These are phyloP conservation scores for Cercospora nicotianae DNA, from an alignment of 2,329 filamentous ascomycete species.

Conservation along the genomic window DNA sequence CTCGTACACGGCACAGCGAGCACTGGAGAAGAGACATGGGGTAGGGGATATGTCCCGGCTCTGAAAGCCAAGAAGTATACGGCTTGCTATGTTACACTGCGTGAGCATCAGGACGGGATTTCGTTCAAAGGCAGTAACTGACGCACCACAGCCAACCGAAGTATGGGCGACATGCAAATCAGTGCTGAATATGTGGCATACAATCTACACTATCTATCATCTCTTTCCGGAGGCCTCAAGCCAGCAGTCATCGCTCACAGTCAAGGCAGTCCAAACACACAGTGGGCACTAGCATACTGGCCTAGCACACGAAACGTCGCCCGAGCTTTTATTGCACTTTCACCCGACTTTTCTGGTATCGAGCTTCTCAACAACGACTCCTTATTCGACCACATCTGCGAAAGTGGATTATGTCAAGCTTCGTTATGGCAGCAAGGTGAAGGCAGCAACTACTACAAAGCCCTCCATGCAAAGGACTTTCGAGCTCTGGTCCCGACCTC, in stretches of 20 bases:
- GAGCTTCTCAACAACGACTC: constrained; percentile 27
- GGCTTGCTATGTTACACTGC: constrained; percentile 36
- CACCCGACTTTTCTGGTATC: constrained; percentile 36
- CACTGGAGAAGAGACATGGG: constrained; percentile 35
- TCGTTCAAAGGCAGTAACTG: not conserved
- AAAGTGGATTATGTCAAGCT: constrained; percentile 32
- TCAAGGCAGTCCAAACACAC: constrained; percentile 36
- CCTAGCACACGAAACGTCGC: constrained; percentile 33
- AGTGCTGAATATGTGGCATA: constrained; percentile 37
- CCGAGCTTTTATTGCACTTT: constrained; percentile 32
- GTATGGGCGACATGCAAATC: constrained; percentile 39
- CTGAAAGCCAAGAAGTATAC: constrained; percentile 34
- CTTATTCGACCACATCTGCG: constrained; percentile 29
- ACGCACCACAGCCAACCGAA: constrained; percentile 24
- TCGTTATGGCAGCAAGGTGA: constrained; percentile 35
- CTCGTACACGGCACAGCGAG: constrained; percentile 36
- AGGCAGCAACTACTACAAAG: constrained; percentile 35
- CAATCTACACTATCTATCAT: constrained; percentile 33
- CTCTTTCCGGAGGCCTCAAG: constrained; percentile 30
- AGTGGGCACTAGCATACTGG: constrained; percentile 38
- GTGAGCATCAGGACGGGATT: constrained; percentile 17
- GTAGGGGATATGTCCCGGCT: constrained; percentile 35
- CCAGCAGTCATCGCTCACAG: constrained; percentile 35
- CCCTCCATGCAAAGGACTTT: constrained; percentile 31
- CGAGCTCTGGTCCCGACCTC: constrained; percentile 34